These are phyloP conservation scores for Trapa incisa DNA, from an alignment of 345 rosid species.

Conservation along the genomic window DNA sequence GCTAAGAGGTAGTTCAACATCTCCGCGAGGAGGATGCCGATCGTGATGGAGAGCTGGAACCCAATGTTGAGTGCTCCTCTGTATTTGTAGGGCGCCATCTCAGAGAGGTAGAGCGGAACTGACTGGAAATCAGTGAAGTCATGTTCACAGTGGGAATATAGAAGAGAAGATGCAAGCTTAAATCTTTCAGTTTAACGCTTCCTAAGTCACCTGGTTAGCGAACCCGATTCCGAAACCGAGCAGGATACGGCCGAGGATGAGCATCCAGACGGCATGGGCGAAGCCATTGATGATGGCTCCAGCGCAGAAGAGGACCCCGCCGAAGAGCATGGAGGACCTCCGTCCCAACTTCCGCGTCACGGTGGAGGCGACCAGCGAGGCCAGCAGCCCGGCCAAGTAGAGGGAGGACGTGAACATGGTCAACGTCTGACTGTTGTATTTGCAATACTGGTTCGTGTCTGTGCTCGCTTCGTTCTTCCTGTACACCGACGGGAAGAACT, in stretches of 20 bases:
- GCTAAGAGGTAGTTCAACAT: constrained; percentile 73
- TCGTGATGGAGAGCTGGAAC: constrained; percentile 79
- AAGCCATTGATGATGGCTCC: constrained; percentile 81
- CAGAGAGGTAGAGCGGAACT: constrained; percentile 90
- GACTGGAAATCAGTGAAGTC: constrained; percentile 27
- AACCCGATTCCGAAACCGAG: constrained; percentile 97
- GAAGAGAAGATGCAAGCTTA: too few relatives aligned
- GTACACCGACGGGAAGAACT: constrained; percentile 64
- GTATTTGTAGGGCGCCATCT: constrained; percentile 93
- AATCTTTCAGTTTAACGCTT: too few relatives aligned
- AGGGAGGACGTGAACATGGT: constrained; percentile 93
- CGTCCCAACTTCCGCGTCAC: constrained; percentile 72
- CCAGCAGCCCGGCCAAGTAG: constrained; percentile 64
- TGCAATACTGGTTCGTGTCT: constrained; percentile 58
- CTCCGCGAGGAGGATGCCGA: constrained; percentile 75
- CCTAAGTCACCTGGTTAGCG: constrained; percentile 69
- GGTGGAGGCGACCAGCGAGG: constrained; percentile 71
- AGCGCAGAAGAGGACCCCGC: constrained; percentile 66
- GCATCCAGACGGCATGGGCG: constrained; percentile 76
- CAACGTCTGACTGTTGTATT: constrained; percentile 54
- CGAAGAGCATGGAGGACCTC: constrained; percentile 72
- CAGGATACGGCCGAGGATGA: constrained; percentile 70
- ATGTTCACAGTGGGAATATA: too few relatives aligned
- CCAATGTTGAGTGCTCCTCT: constrained; percentile 91
- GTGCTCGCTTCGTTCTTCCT: constrained; percentile 29